A percentile compares a stretch with the other conserved stretches of the same genome.
Evolutionary conservation across 805 yeast genomes (phyloP).

Genomic region (Gaillardinia entomophila): DNA sequence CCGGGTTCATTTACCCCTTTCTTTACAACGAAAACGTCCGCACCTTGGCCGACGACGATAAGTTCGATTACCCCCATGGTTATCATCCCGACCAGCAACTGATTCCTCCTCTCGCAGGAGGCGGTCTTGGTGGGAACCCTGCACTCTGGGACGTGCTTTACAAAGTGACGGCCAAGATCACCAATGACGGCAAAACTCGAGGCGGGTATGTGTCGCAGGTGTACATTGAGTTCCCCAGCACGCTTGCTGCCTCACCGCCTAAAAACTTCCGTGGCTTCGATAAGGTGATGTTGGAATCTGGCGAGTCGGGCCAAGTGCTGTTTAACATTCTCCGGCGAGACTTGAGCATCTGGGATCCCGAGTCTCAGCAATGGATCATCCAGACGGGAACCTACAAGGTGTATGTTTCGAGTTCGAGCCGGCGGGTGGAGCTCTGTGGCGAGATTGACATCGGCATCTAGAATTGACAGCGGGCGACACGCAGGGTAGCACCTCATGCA

Average conservation of each 20-base stretch:
- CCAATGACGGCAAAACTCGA: constrained; percentile 40
- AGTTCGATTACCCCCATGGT: constrained; percentile 34
- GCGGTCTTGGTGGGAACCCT: constrained; percentile 56
- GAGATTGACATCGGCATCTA: constrained; percentile 34
- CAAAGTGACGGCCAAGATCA: constrained; percentile 39
- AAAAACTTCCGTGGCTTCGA: constrained; percentile 53
- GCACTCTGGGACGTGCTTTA: constrained; percentile 52
- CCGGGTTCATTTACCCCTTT: constrained; percentile 55
- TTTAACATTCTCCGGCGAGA: constrained; percentile 49
- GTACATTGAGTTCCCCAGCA: constrained; percentile 47
- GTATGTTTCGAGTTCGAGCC: constrained; percentile 45
- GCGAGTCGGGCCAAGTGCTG: constrained; percentile 27
- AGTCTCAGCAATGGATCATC: constrained; percentile 52
- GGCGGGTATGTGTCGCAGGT: constrained; percentile 51
- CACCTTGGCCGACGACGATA: constrained; percentile 29
- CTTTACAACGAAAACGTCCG: constrained; percentile 31
- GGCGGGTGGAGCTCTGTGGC: constrained; percentile 42
- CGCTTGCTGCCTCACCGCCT: constrained; percentile 46
- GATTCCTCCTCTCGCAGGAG: constrained; percentile 38
- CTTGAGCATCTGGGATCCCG: constrained; percentile 51
- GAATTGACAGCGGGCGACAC: too few relatives aligned
- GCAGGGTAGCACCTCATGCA: too few relatives aligned
- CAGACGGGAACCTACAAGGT: constrained; percentile 51
- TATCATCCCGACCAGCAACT: constrained; percentile 29
- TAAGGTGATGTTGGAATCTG: constrained; percentile 42